Base-by-base conservation (phyloP, 257 asterid species). In the Nicotiana paniculata region DNA sequence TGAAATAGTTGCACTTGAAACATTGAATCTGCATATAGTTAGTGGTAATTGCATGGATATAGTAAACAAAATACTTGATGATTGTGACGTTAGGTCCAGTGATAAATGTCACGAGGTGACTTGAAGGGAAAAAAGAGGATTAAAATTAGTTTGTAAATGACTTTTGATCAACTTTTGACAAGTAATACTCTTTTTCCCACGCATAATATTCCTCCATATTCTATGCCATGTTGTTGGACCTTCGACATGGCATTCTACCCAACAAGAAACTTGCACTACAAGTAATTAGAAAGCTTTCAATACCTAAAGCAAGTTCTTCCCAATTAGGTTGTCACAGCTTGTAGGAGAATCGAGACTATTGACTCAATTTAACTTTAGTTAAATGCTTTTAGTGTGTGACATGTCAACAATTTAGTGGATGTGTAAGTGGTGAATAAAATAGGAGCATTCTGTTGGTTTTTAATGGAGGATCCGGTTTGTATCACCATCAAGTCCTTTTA, bases 391-490 rank as follows among this genome's bases (percentile, higher is more conserved):
- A 26, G 43, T 51, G 46, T 81, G 81, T 46, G 32, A 67, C 82
- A 55, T 82, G 88, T 82, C 81, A 85, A 33, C 54, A 84, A 55
- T 72, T 74, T 59, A 81, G 86, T 85, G 90, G 90, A 59, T 76
- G 66, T n/a, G 32, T 54, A 59, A 55, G 79, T 81, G 51, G 21
- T 24, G 57, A 81, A 81, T 81, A 72, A 66, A 13, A 55, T 46
- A 43, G 79, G 26, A 26, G 55, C 9, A 74, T 74, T 51, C 46
- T 75, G 17, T 77, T 77, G 77, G 78, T 17, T 43, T 21, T 37
- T 79, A 66, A 86, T 88, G 92, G 90, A 79, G 77, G 83, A 79
- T 83, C 88, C 72, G 64, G 81, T 81, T 86, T 21, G 35, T 83
- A 89, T 86, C 90, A 85, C 86, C 16, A 15, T 75, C 63, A 26